phyloP scores from a whole-genome alignment of 2,329 filamentous ascomycete genomes.

The Fusarium camptoceras region DNA sequence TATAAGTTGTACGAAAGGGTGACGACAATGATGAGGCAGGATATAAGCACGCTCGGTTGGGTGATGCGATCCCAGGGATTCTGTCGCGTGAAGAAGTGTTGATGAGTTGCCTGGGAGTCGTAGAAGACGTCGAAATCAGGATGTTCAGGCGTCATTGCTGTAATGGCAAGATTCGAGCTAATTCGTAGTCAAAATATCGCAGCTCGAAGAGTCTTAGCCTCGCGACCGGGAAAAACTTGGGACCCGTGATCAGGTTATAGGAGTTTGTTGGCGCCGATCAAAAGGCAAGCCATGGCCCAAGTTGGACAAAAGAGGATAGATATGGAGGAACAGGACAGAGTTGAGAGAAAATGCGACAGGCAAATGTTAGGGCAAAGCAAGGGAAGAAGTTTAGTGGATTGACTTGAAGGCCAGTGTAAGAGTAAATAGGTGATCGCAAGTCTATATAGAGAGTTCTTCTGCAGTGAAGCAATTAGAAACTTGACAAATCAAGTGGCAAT shows the following conservation, averaged over 20 bases:
- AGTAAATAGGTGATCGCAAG: background rate
- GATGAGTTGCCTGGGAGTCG: constrained; percentile 51
- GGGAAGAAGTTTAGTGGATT: background rate
- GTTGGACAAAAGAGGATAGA: constrained; percentile 8
- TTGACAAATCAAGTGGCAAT: background rate
- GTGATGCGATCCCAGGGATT: constrained; percentile 49
- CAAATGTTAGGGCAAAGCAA: background rate
- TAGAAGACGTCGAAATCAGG: constrained; percentile 51
- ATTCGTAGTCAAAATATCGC: constrained; percentile 22
- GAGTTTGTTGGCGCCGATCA: constrained; percentile 38
- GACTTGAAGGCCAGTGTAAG: background rate
- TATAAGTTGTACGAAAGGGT: constrained; percentile 52
- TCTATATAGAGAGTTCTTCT: background rate
- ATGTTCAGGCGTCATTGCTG: constrained; percentile 52
- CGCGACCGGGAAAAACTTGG: constrained; percentile 23
- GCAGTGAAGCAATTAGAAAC: background rate
- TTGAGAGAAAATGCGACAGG: constrained; percentile 2
- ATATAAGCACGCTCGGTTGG: constrained; percentile 53
- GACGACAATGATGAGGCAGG: constrained; percentile 49
- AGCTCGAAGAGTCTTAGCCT: constrained; percentile 39
- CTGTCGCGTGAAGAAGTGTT: constrained; percentile 46
- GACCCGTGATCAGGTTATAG: constrained; percentile 42
- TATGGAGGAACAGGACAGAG: background rate
- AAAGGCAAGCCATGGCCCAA: constrained; percentile 44
- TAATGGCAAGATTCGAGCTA: constrained; percentile 7